Conservation (phyloP, 805 yeast genomes). For the Saturnispora dispora region DNA sequence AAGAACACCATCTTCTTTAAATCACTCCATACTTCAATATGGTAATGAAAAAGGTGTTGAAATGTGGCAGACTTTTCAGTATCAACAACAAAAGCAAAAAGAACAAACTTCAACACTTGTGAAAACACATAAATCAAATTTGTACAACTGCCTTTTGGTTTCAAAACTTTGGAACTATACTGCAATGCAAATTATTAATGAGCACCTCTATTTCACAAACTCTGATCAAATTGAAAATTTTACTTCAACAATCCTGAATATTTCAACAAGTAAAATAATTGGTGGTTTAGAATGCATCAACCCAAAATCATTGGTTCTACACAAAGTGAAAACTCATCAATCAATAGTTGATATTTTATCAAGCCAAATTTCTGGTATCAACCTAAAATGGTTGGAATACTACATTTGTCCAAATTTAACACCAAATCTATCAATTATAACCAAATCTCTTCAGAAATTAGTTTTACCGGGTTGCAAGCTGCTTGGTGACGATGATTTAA, state of each 20-base stretch:
- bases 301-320: slow-evolving; percentile 47
- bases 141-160: slow-evolving; percentile 60
- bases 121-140: slow-evolving; percentile 19
- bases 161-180: slow-evolving; percentile 56
- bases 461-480: slow-evolving; percentile 64
- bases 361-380: slow-evolving; percentile 33
- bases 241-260: slow-evolving; percentile 5
- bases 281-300: not conserved
- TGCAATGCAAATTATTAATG: slow-evolving; percentile 46
- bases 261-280: not conserved
- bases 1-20: slow-evolving; percentile 63
- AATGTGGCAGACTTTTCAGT: slow-evolving; percentile 27
- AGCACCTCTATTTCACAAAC: slow-evolving; percentile 45
- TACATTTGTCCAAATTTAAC: slow-evolving; percentile 69
- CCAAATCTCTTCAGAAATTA: slow-evolving; percentile 34
- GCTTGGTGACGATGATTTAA: slow-evolving; percentile 52
- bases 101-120: slow-evolving; percentile 7
- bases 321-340: slow-evolving; percentile 52
- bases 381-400: slow-evolving; percentile 62
- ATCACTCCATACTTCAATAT: slow-evolving; percentile 54
- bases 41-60: slow-evolving; percentile 30
- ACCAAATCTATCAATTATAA: slow-evolving; percentile 44
- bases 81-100: not conserved
- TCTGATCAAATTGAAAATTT: slow-evolving; percentile 30
- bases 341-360: slow-evolving; percentile 42